phyloP scores from a whole-genome alignment of 805 yeast genomes.

The Hanseniaspora taiwanica region DNA sequence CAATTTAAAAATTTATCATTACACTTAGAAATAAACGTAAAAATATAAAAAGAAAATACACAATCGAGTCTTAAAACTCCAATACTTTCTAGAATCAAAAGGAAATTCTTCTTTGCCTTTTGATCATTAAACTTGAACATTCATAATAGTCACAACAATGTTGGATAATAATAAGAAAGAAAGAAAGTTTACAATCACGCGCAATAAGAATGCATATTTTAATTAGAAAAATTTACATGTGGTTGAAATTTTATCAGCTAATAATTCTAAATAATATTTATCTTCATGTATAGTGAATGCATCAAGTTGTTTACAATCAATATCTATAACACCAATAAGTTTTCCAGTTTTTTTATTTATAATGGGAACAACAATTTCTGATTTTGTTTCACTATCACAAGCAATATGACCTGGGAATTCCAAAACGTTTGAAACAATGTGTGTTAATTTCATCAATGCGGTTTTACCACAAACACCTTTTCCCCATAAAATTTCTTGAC shows the following conservation, averaged over 20 bases:
- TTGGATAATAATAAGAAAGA: too few relatives aligned
- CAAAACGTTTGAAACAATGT: slow-evolving; percentile 66
- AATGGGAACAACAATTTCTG: slow-evolving; percentile 89
- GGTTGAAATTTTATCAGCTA: slow-evolving; percentile 39
- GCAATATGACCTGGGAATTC: slow-evolving; percentile 88
- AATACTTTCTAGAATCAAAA: too few relatives aligned
- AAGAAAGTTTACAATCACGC: too few relatives aligned
- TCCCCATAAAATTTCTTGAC: slow-evolving; percentile 69
- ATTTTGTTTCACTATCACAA: slow-evolving; percentile 87
- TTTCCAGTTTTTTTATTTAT: slow-evolving; percentile 26
- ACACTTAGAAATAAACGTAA: too few relatives aligned
- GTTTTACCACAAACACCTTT: slow-evolving; percentile 90
- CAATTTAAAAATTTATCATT: too few relatives aligned
- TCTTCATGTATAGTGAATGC: slow-evolving; percentile 69
- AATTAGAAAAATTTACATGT: slow-evolving; percentile 28
- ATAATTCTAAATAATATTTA: slow-evolving; percentile 38
- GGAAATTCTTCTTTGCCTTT: too few relatives aligned
- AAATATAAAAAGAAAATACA: too few relatives aligned
- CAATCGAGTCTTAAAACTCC: too few relatives aligned
- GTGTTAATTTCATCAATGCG: slow-evolving; percentile 45
- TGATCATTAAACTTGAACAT: too few relatives aligned
- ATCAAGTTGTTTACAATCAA: slow-evolving; percentile 53
- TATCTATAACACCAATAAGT: slow-evolving; percentile 68
- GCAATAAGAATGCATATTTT: neutral
- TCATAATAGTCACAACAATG: too few relatives aligned